Percentiles rank a stretch among this genome's conserved stretches.
Evolutionary conservation across 2,329 filamentous ascomycete species (phyloP).

Genomic region (Curvularia verruculosa): DNA sequence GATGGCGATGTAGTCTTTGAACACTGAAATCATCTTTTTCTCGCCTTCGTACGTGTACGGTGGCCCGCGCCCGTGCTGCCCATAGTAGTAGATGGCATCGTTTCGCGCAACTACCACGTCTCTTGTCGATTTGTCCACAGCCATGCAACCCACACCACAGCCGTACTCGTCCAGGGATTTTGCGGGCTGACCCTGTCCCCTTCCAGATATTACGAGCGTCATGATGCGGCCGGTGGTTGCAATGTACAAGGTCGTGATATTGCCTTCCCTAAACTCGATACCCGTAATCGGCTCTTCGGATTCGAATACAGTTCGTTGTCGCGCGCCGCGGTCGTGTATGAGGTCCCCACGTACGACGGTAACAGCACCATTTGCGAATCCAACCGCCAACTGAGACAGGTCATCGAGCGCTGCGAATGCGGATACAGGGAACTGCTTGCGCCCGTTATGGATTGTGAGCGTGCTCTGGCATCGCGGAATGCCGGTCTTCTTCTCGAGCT

Average conservation of each 20-base stretch:
- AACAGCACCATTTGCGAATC: conserved; percentile 93
- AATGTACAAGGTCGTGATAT: conserved; percentile 81
- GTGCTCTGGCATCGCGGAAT: conserved; percentile 87
- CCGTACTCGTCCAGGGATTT: conserved; percentile 88
- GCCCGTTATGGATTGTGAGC: conserved; percentile 83
- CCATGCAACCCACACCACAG: conserved; percentile 95
- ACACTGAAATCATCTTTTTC: conserved; percentile 80
- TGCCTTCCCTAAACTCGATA: conserved; percentile 73
- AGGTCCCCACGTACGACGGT: conserved; percentile 92
- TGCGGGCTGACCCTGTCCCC: conserved; percentile 86
- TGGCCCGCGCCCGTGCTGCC: conserved; percentile 79
- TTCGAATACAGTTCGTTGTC: conserved; percentile 93
- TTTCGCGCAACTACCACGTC: conserved; percentile 92
- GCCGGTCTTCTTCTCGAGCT: conserved; percentile 90
- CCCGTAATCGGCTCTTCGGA: conserved; percentile 96
- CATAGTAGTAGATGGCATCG: conserved; percentile 95
- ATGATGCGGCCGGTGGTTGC: conserved; percentile 88
- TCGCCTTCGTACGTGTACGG: conserved; percentile 90
- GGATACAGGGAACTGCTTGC: conserved; percentile 93
- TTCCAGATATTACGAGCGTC: conserved; percentile 83
- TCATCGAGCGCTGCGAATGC: conserved; percentile 88
- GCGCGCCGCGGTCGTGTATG: conserved; percentile 91
- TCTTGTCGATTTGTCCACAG: conserved; percentile 76
- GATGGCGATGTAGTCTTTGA: conserved; percentile 84
- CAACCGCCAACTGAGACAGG: conserved; percentile 89